Evolutionary conservation across 345 rosid species (phyloP).

Genomic region (Theobroma cacao): DNA sequence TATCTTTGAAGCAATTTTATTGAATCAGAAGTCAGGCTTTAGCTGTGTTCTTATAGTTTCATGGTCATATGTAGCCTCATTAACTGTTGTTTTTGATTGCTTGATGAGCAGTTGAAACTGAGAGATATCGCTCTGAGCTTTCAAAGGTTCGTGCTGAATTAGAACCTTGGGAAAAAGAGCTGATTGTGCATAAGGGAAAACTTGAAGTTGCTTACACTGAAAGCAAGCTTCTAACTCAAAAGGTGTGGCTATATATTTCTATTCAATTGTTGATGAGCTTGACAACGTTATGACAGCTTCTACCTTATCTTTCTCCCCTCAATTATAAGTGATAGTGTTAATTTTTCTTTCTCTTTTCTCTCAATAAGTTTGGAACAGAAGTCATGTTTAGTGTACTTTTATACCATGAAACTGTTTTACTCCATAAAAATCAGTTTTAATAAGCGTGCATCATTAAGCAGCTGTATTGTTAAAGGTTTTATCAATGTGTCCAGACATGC

Average conservation of each 20-base stretch:
- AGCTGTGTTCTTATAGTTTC: not conserved
- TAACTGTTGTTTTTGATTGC: slow-evolving; percentile 17
- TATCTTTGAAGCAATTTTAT: not conserved
- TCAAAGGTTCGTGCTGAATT: slow-evolving; percentile 72
- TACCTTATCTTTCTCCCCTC: not conserved
- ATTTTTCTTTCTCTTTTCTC: not conserved
- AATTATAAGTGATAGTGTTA: not conserved
- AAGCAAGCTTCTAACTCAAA: slow-evolving; percentile 69
- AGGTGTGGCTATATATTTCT: slow-evolving; percentile 45
- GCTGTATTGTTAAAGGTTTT: not conserved
- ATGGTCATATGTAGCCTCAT: not conserved
- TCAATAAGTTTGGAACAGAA: not conserved
- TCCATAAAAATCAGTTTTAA: not conserved
- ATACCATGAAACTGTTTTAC: not conserved
- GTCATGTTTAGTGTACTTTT: not conserved
- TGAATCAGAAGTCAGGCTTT: not conserved
- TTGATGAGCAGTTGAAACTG: slow-evolving; percentile 71
- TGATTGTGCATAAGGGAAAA: slow-evolving; percentile 86
- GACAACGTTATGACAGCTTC: not conserved
- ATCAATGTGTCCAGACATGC: not conserved
- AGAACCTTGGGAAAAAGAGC: slow-evolving; percentile 91
- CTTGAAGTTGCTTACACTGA: slow-evolving; percentile 87
- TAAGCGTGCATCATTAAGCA: not conserved
- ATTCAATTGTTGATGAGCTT: not conserved
- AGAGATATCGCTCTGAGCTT: slow-evolving; percentile 76